Percentiles rank a stretch among this genome's conserved stretches.
Evolutionary conservation across 164 flowering plant genomes (phyloP).

Genomic region (Vitis rupestris): DNA sequence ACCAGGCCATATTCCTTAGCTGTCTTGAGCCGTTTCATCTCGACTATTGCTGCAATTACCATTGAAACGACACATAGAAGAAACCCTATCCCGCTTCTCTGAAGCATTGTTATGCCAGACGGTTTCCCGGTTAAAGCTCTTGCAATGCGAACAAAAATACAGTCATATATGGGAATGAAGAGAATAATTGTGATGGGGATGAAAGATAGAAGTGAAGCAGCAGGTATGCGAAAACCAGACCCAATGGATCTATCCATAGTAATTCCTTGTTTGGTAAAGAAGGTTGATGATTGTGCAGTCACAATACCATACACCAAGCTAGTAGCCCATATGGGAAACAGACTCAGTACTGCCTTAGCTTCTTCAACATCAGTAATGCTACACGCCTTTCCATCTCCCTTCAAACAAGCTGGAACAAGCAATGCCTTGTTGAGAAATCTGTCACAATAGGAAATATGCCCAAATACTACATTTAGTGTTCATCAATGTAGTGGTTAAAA

Average conservation of each 20-base stretch:
- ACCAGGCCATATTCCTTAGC: conserved; percentile 8
- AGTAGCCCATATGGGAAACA: conserved; percentile 26
- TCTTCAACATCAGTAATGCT: conserved; percentile 17
- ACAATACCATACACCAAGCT: conserved; percentile 18
- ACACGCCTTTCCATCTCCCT: conserved; percentile 4
- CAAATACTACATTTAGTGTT: too few species aligned
- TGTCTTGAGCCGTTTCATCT: conserved; percentile 8
- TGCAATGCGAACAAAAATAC: too few species aligned
- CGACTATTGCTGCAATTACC: conserved; percentile 15
- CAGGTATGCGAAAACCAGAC: conserved; percentile 3
- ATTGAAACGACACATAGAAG: conserved; percentile 5
- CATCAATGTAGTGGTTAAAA: too few species aligned
- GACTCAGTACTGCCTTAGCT: conserved; percentile 14
- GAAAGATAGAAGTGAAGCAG: background rate
- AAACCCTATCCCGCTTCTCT: conserved; percentile 15
- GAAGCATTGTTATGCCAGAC: too few species aligned
- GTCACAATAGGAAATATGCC: too few species aligned
- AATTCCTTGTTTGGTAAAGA: conserved; percentile 25
- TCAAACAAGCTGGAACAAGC: background rate
- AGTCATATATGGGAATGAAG: too few species aligned
- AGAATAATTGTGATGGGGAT: background rate
- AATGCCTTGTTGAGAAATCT: too few species aligned
- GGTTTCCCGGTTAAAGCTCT: too few species aligned
- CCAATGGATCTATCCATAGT: conserved; percentile 21
- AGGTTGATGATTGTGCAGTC: conserved; percentile 19